These are phyloP conservation scores for Solanum dulcamara DNA, from an alignment of 257 asterid genomes.

Conservation along the genomic window DNA sequence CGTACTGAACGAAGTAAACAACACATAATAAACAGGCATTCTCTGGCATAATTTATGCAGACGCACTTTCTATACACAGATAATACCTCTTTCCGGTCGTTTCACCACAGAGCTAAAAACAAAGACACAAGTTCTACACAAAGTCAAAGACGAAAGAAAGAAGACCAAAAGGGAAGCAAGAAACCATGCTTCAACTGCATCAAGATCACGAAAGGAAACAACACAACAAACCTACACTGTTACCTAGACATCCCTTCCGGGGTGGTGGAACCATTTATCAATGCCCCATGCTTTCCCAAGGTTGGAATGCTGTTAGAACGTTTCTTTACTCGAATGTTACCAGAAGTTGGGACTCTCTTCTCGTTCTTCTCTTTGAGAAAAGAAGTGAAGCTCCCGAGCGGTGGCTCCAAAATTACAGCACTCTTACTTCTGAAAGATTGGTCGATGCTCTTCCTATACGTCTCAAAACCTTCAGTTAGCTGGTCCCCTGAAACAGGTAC, in stretches of 20 bases:
- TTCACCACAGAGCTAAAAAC: neutral
- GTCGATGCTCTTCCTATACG: constrained; percentile 17
- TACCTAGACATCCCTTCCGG: constrained; percentile 13
- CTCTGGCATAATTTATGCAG: constrained; percentile 1
- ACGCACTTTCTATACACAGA: neutral
- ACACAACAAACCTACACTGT: neutral
- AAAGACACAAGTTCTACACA: neutral
- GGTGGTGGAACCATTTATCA: constrained; percentile 13
- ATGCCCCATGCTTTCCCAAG: constrained; percentile 25
- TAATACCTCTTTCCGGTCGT: neutral
- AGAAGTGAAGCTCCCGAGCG: constrained; percentile 5
- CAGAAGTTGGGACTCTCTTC: constrained; percentile 10
- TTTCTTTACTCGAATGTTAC: constrained; percentile 17
- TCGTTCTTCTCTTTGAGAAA: constrained; percentile 19
- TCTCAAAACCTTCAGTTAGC: constrained; percentile 9
- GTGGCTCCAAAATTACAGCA: constrained; percentile 30
- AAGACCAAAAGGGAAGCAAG: neutral
- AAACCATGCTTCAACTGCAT: neutral
- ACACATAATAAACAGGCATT: neutral
- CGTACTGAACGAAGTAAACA: neutral
- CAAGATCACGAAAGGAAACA: neutral
- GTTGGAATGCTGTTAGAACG: constrained; percentile 58
- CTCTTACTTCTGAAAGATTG: constrained; percentile 30
- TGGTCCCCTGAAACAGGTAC: constrained; percentile 9
- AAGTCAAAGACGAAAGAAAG: neutral